Conservation (phyloP, 2,329 filamentous ascomycete species). For the Ampelomyces quisqualis region DNA sequence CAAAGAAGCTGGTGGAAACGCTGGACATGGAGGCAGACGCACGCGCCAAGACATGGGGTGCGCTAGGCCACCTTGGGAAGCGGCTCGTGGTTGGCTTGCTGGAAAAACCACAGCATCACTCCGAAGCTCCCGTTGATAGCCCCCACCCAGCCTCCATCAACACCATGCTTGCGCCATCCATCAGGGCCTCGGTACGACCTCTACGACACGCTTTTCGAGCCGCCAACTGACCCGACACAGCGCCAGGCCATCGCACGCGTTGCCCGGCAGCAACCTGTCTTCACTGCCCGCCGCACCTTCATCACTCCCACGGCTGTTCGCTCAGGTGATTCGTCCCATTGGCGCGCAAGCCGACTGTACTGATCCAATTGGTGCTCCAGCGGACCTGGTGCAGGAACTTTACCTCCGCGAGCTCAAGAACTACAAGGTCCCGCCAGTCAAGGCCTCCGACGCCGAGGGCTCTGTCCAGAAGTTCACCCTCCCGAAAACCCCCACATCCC, state of each 20-base stretch:
- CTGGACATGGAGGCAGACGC: slow-evolving; percentile 3
- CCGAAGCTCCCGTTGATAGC: slow-evolving; percentile 36
- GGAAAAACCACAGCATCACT: slow-evolving; percentile 22
- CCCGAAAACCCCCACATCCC: slow-evolving; percentile 80
- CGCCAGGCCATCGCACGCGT: slow-evolving; percentile 63
- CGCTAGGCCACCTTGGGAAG: slow-evolving; percentile 22
- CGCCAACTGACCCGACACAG: slow-evolving; percentile 46
- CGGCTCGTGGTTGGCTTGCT: slow-evolving; percentile 16
- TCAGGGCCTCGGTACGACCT: slow-evolving; percentile 60
- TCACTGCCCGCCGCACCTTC: slow-evolving; percentile 62
- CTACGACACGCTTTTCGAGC: slow-evolving; percentile 6
- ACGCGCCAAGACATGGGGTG: slow-evolving; percentile 10
- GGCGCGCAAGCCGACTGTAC: slow-evolving; percentile 20
- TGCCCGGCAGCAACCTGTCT: slow-evolving; percentile 57
- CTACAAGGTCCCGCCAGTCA: slow-evolving; percentile 85
- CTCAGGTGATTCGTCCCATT: slow-evolving; percentile 56
- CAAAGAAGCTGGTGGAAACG: slow-evolving; percentile 2
- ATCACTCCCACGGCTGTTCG: slow-evolving; percentile 61
- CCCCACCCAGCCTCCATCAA: slow-evolving; percentile 31
- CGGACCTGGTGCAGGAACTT: slow-evolving; percentile 95
- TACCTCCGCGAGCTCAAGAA: slow-evolving; percentile 94
- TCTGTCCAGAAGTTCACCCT: slow-evolving; percentile 84
- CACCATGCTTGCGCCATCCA: slow-evolving; percentile 61
- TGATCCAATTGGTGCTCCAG: slow-evolving; percentile 54
- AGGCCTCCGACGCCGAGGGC: slow-evolving; percentile 83